These are phyloP conservation scores for Phytophthora capsici DNA, from an alignment of 352 stramenopile species.

Conservation along the genomic window DNA sequence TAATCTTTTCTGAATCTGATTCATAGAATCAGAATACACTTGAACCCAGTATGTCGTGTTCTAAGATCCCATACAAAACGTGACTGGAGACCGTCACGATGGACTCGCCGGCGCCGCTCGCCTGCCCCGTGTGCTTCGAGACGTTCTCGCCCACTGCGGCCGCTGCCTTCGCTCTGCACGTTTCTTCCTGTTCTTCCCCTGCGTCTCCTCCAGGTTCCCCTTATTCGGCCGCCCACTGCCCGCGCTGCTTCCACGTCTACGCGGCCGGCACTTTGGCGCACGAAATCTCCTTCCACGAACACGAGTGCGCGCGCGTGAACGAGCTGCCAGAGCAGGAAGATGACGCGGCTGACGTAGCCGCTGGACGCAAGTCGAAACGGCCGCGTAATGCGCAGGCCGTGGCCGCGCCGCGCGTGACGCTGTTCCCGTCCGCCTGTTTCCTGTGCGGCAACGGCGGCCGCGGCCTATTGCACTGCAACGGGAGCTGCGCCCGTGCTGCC, in stretches of 20 bases:
- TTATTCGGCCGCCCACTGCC: constrained; percentile 41
- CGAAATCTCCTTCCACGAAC: constrained; percentile 80
- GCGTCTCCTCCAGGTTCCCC: constrained; percentile 20
- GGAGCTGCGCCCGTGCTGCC: constrained; percentile 62
- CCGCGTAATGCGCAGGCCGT: constrained; percentile 24
- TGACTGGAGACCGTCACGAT: constrained; percentile 16
- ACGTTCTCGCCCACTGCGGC: constrained; percentile 31
- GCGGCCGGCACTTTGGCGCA: constrained; percentile 42
- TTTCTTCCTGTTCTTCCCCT: constrained; percentile 42
- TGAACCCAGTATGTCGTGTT: no score
- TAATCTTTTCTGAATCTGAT: no score
- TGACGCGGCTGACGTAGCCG: background rate
- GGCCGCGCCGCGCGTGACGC: constrained; percentile 31
- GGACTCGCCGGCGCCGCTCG: constrained; percentile 21
- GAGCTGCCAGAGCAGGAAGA: constrained; percentile 9
- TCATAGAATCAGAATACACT: no score
- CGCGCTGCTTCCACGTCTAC: constrained; percentile 75
- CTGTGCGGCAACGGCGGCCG: constrained; percentile 60
- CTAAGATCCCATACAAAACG: no score
- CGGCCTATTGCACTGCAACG: constrained; percentile 61
- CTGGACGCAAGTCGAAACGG: constrained; percentile 30
- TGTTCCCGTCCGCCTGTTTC: constrained; percentile 66
- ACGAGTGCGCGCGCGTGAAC: constrained; percentile 79
- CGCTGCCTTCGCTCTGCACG: constrained; percentile 58
- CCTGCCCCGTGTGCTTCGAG: constrained; percentile 61